Conservation (phyloP, 2,329 filamentous ascomycete species). For the Ophiostoma pallidulum region DNA sequence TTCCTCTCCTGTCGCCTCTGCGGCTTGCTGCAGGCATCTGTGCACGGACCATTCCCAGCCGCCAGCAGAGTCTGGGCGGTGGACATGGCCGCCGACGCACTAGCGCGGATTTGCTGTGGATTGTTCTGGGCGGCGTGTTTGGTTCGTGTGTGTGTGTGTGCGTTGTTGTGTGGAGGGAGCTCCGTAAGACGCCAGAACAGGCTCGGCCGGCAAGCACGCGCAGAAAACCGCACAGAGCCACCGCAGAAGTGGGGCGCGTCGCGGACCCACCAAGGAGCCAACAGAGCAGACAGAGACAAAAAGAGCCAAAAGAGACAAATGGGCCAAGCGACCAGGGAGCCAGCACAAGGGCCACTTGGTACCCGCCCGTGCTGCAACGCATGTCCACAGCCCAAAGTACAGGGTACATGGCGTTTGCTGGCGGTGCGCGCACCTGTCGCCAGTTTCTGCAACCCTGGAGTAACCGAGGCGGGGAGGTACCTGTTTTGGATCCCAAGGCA, state of each 20-base stretch:
- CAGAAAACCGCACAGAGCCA: conserved; percentile 1
- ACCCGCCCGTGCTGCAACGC: too few relatives aligned
- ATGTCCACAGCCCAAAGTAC: conserved; percentile 3
- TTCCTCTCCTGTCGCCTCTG: background rate
- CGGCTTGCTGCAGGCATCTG: background rate
- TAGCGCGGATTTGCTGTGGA: conserved; percentile 8
- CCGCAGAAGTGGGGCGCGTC: too few relatives aligned
- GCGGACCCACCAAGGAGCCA: background rate
- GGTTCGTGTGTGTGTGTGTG: background rate
- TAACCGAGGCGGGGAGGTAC: conserved; percentile 13
- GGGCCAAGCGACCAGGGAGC: background rate
- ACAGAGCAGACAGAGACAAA: background rate
- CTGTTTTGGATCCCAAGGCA: conserved; percentile 15
- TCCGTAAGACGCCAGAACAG: background rate
- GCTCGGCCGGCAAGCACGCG: conserved; percentile 5
- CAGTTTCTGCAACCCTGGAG: conserved; percentile 15
- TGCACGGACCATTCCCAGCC: conserved; percentile 10
- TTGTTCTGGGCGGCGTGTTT: background rate
- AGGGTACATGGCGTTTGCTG: conserved; percentile 3
- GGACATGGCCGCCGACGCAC: conserved; percentile 1
- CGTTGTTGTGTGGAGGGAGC: background rate
- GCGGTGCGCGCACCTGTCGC: conserved; percentile 8
- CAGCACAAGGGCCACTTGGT: conserved; percentile 3
- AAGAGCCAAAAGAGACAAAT: background rate
- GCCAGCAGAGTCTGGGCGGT: conserved; percentile 2